Evolutionary conservation across 345 rosid genomes (phyloP).

Genomic region (Brassica incana): DNA sequence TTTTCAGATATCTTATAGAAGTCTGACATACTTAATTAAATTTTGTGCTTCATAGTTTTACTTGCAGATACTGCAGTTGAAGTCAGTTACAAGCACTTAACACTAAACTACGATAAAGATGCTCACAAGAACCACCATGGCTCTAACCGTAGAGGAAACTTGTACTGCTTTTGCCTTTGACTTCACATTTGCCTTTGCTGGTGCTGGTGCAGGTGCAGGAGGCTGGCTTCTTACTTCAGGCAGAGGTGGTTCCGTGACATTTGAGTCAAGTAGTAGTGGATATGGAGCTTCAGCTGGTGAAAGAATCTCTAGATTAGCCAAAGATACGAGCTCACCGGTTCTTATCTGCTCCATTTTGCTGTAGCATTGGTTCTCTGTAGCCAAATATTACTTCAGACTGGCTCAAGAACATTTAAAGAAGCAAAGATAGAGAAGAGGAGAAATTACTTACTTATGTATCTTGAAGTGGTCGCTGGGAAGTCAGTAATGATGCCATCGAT

Average conservation of each 20-base stretch:
- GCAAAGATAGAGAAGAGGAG: constrained; percentile 6
- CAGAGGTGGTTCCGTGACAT: constrained; percentile 63
- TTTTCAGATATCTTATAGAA: neutral
- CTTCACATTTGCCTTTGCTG: neutral
- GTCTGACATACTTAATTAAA: neutral
- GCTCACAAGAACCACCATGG: constrained; percentile 27
- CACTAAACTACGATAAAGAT: constrained; percentile 24
- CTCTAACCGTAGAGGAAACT: neutral
- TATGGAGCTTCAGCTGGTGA: constrained; percentile 69
- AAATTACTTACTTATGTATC: constrained; percentile 61
- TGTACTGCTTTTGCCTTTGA: constrained; percentile 24
- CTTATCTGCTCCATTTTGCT: constrained; percentile 38
- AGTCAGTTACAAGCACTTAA: constrained; percentile 25
- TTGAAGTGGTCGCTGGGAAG: constrained; percentile 70
- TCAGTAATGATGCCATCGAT: constrained; percentile 72
- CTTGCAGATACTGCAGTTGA: constrained; percentile 26
- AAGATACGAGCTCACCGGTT: constrained; percentile 47
- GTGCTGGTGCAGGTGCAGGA: neutral
- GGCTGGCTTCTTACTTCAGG: constrained; percentile 33
- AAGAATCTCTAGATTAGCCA: neutral
- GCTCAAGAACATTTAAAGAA: constrained; percentile 4
- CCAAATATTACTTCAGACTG: constrained; percentile 15
- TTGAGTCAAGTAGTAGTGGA: constrained; percentile 49
- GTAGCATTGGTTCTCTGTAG: constrained; percentile 73
- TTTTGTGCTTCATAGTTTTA: constrained; percentile 17